Conservation (phyloP, 2,329 filamentous ascomycete genomes). For the Scedosporium aurantiacum region DNA sequence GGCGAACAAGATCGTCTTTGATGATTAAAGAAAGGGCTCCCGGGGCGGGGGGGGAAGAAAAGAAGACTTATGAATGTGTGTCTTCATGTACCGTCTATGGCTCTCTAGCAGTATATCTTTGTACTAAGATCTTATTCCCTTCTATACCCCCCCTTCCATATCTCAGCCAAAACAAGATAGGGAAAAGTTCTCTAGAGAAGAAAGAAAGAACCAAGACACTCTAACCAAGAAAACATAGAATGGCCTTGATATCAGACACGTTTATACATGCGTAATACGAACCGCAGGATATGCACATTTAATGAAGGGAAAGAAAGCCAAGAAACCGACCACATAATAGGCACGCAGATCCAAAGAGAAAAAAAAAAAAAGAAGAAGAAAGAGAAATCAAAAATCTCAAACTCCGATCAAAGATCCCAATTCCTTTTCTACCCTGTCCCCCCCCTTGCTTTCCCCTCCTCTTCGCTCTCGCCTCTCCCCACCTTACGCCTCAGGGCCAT, state of each 20-base stretch:
- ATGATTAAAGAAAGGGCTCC: slow-evolving; percentile 25
- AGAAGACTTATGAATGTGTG: not conserved
- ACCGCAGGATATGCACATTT: not conserved
- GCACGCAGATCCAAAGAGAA: not conserved
- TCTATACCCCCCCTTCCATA: not conserved
- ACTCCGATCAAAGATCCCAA: slow-evolving; percentile 6
- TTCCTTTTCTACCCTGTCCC: slow-evolving; percentile 4
- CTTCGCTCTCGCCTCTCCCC: not conserved
- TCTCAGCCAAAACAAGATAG: not conserved
- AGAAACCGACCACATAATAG: not conserved
- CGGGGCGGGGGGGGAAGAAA: not conserved
- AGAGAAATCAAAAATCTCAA: slow-evolving; percentile 1
- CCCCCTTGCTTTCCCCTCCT: not conserved
- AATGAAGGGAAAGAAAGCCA: not conserved
- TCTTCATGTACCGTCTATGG: not conserved
- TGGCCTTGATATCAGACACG: not conserved
- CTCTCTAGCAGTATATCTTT: not conserved
- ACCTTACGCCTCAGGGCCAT: slow-evolving; percentile 7
- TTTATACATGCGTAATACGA: not conserved
- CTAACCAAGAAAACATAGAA: not conserved
- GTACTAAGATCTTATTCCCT: not conserved
- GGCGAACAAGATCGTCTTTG: slow-evolving; percentile 43
- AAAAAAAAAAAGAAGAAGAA: slow-evolving; percentile 2
- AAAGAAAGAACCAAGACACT: not conserved
- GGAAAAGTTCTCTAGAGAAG: not conserved